A percentile compares a stretch with the other conserved stretches of the same genome.
Evolutionary conservation across 306 rosid genomes (phyloP).

Genomic region (Castanospermum australe): DNA sequence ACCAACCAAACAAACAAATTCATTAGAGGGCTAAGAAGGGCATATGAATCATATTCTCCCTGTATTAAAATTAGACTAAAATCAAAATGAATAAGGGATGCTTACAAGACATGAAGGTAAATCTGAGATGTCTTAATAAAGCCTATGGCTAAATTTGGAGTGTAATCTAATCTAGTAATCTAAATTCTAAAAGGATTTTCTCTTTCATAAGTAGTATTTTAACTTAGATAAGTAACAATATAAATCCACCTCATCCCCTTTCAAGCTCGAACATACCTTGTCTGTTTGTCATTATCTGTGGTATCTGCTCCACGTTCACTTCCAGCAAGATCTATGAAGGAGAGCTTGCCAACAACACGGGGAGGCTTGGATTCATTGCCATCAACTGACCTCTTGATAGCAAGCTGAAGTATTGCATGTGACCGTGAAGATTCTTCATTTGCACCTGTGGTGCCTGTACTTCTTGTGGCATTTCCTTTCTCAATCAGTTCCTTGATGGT

Average conservation of each 20-base stretch:
- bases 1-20: constrained; percentile 13
- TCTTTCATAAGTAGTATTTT: background rate
- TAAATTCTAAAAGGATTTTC: background rate
- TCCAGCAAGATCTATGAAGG: constrained; percentile 99
- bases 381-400: constrained; percentile 78
- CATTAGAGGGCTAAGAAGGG: constrained; percentile 15
- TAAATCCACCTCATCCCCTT: constrained; percentile 2
- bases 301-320: constrained; percentile 99
- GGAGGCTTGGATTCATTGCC: constrained; percentile 92
- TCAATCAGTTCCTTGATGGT: constrained; percentile 92
- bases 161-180: background rate
- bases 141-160: background rate
- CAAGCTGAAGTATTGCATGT: constrained; percentile 99
- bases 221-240: background rate
- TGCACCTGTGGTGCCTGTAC: constrained; percentile 98
- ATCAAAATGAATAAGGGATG: background rate
- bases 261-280: constrained; percentile 58
- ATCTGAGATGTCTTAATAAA: background rate
- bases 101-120: background rate
- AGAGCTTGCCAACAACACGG: constrained; percentile 88
- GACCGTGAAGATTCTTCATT: constrained; percentile 99
- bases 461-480: constrained; percentile 90
- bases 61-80: background rate
- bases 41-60: background rate
- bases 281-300: constrained; percentile 95